phyloP scores from a whole-genome alignment of 805 yeast genomes.

The Lipomyces yamadae region DNA sequence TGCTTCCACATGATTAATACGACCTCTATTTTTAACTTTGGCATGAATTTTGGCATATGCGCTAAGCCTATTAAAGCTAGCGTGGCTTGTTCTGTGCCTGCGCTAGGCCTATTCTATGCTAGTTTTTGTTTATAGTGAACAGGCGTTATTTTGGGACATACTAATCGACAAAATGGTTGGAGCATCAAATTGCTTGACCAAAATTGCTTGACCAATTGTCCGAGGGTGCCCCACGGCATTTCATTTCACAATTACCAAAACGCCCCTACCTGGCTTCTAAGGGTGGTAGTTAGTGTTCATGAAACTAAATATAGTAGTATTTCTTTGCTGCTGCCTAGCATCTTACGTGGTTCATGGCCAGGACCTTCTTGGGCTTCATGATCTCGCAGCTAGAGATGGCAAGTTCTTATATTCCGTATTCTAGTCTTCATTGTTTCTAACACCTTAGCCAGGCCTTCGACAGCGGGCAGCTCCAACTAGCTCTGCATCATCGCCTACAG shows the following conservation, averaged over 20 bases:
- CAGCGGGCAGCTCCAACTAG: not conserved
- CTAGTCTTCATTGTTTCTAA: not conserved
- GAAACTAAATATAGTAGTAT: not conserved
- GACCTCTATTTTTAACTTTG: too few species aligned
- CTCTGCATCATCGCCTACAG: not conserved
- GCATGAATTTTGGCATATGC: not conserved
- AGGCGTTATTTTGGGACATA: not conserved
- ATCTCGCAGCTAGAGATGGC: not conserved
- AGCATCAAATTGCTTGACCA: not conserved
- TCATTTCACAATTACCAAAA: not conserved
- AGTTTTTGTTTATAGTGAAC: not conserved
- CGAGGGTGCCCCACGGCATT: not conserved
- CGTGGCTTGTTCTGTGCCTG: not conserved
- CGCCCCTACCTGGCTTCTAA: not conserved
- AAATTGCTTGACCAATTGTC: not conserved
- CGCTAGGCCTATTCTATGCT: not conserved
- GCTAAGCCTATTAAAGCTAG: not conserved
- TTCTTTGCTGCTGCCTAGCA: not conserved
- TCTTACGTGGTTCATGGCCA: not conserved
- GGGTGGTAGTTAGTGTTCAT: not conserved
- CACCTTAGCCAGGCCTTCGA: not conserved
- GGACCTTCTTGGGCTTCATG: not conserved
- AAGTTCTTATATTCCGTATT: not conserved
- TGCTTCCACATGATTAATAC: too few species aligned
- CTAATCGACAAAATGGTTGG: too few species aligned